These are phyloP conservation scores for Tetraselmis chui DNA, from an alignment of 139 green algal species.

Conservation along the genomic window DNA sequence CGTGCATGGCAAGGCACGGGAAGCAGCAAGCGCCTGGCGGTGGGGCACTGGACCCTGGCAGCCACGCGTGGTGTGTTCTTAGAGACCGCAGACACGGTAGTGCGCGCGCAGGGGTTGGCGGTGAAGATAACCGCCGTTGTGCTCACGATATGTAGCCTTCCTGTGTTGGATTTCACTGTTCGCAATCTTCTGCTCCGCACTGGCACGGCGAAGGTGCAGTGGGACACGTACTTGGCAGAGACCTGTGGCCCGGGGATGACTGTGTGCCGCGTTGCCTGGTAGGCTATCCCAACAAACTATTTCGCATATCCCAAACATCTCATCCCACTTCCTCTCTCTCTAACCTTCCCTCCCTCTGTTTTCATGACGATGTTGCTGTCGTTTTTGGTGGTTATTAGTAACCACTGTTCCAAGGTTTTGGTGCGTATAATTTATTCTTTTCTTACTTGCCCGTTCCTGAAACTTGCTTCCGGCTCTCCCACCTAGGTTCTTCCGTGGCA, in stretches of 20 bases:
- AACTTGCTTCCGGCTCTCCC: no score
- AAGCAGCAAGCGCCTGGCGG: no score
- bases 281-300: no score
- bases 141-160: background rate
- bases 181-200: background rate
- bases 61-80: background rate
- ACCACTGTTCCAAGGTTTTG: no score
- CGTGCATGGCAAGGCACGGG: background rate
- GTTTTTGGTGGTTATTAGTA: no score
- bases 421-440: no score
- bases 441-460: no score
- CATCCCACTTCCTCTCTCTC: no score
- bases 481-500: background rate
- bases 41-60: background rate
- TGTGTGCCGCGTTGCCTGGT: background rate
- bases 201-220: background rate
- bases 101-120: background rate
- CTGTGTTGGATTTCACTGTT: background rate
- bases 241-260: background rate
- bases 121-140: background rate
- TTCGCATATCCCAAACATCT: no score
- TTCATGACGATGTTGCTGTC: no score
- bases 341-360: no score
- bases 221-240: background rate
- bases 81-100: background rate